Evolutionary conservation across 805 yeast species (phyloP).

Genomic region (Saturnispora zaruensis): DNA sequence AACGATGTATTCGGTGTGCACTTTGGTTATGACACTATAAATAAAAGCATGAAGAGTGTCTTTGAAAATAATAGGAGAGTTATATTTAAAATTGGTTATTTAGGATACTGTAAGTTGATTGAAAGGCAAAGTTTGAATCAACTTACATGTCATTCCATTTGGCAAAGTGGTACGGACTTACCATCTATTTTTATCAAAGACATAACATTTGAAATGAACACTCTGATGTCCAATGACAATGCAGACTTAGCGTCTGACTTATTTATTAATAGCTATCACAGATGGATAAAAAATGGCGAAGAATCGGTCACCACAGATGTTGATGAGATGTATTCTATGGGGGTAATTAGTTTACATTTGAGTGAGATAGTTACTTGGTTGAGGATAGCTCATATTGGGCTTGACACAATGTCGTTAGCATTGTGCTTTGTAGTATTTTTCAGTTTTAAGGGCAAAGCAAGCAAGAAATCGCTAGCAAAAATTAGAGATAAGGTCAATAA

Average conservation of each 20-base stretch:
- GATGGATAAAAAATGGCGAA: slow-evolving; percentile 18
- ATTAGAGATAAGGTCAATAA: neutral
- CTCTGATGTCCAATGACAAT: slow-evolving; percentile 26
- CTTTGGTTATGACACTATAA: slow-evolving; percentile 26
- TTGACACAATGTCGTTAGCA: slow-evolving; percentile 3
- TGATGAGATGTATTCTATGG: neutral
- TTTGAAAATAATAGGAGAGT: slow-evolving; percentile 39
- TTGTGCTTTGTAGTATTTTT: slow-evolving; percentile 1
- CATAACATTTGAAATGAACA: slow-evolving; percentile 36
- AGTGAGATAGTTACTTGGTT: slow-evolving; percentile 1
- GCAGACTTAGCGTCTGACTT: slow-evolving; percentile 33
- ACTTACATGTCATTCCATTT: slow-evolving; percentile 9
- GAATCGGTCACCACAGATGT: neutral
- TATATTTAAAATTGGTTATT: slow-evolving; percentile 35
- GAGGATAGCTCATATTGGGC: neutral
- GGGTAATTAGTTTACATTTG: slow-evolving; percentile 3
- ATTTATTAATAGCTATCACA: slow-evolving; percentile 33
- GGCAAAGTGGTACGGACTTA: slow-evolving; percentile 28
- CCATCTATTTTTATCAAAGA: slow-evolving; percentile 41
- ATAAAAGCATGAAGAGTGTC: slow-evolving; percentile 24
- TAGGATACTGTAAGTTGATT: slow-evolving; percentile 39
- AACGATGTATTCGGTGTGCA: slow-evolving; percentile 36
- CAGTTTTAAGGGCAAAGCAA: slow-evolving; percentile 5
- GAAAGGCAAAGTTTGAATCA: neutral
- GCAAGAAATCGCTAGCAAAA: neutral